Conservation (phyloP, 805 yeast species). For the Pichia manshurica region DNA sequence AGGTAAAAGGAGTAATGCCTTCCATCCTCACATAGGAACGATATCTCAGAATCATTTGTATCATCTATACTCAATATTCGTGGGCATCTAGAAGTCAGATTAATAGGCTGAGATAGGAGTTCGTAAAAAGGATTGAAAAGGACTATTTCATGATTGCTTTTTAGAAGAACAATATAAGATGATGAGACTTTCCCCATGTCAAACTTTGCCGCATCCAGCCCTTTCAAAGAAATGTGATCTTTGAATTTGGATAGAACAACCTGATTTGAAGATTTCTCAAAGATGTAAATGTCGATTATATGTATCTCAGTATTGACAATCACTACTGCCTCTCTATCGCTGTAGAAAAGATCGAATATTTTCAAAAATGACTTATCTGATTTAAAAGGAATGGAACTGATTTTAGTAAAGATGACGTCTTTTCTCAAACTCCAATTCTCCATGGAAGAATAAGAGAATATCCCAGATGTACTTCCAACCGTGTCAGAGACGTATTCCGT, state of each 20-base stretch:
- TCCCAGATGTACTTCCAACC: conserved; percentile 20
- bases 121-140: conserved; percentile 57
- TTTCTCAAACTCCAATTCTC: conserved; percentile 42
- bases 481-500: conserved; percentile 28
- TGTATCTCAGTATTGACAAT: conserved; percentile 40
- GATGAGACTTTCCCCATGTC: conserved; percentile 28
- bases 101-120: conserved; percentile 34
- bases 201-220: conserved; percentile 37
- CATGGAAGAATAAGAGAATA: conserved; percentile 7
- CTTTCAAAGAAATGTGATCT: conserved; percentile 21
- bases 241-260: conserved; percentile 22
- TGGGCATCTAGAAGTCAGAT: conserved; percentile 21
- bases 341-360: conserved; percentile 36
- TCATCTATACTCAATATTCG: conserved; percentile 21
- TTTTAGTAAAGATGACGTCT: conserved; percentile 64
- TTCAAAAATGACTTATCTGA: conserved; percentile 31
- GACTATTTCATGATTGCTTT: conserved; percentile 31
- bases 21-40: conserved; percentile 18
- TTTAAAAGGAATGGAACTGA: conserved; percentile 39
- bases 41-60: conserved; percentile 21
- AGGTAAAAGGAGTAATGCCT: conserved; percentile 32
- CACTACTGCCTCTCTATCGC: conserved; percentile 57
- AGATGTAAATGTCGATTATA: conserved; percentile 47
- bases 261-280: conserved; percentile 32
- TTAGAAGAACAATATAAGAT: conserved; percentile 43